Conservation (phyloP, 768 basidiomycete genomes). For the Podaxis rugospora region DNA sequence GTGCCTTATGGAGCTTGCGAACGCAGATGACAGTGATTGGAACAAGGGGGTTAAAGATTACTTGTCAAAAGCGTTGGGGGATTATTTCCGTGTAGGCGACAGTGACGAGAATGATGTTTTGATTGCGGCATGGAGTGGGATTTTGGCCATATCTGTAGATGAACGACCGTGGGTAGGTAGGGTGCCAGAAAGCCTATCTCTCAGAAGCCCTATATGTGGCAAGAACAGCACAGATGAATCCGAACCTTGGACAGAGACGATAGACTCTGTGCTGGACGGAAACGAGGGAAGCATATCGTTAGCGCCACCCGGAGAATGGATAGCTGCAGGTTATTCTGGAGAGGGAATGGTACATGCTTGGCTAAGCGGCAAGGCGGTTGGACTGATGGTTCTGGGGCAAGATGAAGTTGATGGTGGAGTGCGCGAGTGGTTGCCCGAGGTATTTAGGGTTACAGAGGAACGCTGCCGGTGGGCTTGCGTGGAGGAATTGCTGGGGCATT, state of each 20-base stretch:
- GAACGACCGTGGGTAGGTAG: constrained; percentile 67
- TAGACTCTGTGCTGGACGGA: background rate
- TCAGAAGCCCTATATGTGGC: constrained; percentile 22
- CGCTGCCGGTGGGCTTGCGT: constrained; percentile 43
- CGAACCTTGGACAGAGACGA: constrained; percentile 7
- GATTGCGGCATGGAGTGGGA: constrained; percentile 60
- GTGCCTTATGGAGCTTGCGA: constrained; percentile 31
- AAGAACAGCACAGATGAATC: background rate
- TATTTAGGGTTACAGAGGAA: constrained; percentile 40
- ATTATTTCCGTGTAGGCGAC: constrained; percentile 41
- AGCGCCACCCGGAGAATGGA: constrained; percentile 59
- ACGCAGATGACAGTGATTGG: constrained; percentile 31
- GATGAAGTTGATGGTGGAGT: constrained; percentile 14
- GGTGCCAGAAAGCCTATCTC: constrained; percentile 45
- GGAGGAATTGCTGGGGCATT: constrained; percentile 26
- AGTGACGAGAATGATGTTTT: constrained; percentile 26
- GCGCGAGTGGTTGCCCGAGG: constrained; percentile 42
- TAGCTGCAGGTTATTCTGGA: constrained; percentile 65
- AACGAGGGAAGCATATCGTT: constrained; percentile 8
- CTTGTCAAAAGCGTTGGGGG: constrained; percentile 36
- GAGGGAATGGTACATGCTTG: constrained; percentile 76
- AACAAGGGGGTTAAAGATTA: constrained; percentile 25
- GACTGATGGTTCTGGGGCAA: constrained; percentile 49
- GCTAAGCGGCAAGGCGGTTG: constrained; percentile 56
- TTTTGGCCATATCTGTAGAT: constrained; percentile 60